Percentiles rank a stretch among this genome's conserved stretches.
phyloP scores from a whole-genome alignment of 306 rosid genomes.

The Notholithocarpus densiflorus region DNA sequence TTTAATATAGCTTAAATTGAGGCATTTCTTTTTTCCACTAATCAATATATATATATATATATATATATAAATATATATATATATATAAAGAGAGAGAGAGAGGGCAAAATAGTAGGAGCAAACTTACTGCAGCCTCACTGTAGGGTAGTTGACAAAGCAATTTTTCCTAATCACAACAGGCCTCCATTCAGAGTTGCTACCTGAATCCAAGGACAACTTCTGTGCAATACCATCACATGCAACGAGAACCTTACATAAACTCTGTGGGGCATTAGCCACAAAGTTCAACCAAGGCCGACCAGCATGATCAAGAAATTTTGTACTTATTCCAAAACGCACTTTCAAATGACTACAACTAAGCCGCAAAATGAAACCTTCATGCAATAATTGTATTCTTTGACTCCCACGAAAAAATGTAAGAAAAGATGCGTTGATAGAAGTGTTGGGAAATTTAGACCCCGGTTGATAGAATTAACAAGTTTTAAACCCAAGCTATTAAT shows the following conservation, averaged over 20 bases:
- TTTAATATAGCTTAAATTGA: background rate
- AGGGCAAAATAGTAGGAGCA: background rate
- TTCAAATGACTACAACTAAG: constrained; percentile 56
- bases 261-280: constrained; percentile 62
- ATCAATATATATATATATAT: too few species aligned
- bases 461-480: too few species aligned
- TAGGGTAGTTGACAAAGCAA: constrained; percentile 70
- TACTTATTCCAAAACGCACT: constrained; percentile 80
- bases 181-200: constrained; percentile 73
- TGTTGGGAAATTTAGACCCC: too few species aligned
- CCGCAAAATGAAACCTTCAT: constrained; percentile 57
- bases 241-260: constrained; percentile 71
- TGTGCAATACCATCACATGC: constrained; percentile 62
- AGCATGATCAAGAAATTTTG: constrained; percentile 65
- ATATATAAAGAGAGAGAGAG: background rate
- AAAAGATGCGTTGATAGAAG: constrained; percentile 55
- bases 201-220: constrained; percentile 51
- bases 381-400: constrained; percentile 66
- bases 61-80: too few species aligned
- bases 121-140: constrained; percentile 90
- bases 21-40: background rate
- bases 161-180: constrained; percentile 65
- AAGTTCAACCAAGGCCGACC: constrained; percentile 70
- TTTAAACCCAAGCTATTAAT: too few species aligned
- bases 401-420: constrained; percentile 51